Evolutionary conservation across 1,284 basidiomycete species (phyloP).

Genomic region (Ceraceosorus guamensis): DNA sequence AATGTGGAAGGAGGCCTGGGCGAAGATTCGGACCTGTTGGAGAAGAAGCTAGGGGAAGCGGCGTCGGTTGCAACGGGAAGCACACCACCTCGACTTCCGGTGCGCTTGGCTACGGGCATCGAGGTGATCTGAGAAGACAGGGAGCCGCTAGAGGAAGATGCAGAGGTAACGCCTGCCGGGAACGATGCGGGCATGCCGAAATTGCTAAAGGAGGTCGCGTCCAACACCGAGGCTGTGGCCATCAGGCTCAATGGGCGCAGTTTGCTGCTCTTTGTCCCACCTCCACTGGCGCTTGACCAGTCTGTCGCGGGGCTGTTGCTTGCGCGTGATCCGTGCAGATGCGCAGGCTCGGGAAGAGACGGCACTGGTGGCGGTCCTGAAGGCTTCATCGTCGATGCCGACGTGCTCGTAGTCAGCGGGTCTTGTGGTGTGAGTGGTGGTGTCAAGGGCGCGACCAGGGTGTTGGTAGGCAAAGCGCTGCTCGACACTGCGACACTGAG

Average conservation of each 20-base stretch:
- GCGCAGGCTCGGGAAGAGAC: background rate
- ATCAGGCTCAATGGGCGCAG: background rate
- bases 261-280: background rate
- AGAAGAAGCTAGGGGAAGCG: background rate
- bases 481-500: no score
- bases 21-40: background rate
- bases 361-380: background rate
- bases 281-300: background rate
- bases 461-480: no score
- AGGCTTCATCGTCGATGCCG: background rate
- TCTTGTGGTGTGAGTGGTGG: background rate
- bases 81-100: background rate
- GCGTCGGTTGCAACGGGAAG: background rate
- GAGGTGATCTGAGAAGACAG: no score
- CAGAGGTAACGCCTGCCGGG: background rate
- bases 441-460: background rate
- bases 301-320: background rate
- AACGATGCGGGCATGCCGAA: background rate
- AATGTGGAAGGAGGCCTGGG: background rate
- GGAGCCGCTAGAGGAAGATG: no score
- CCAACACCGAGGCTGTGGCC: background rate
- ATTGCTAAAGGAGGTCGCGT: background rate
- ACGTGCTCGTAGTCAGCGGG: background rate
- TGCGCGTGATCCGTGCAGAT: background rate
- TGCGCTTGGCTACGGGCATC: no score